These are phyloP conservation scores for Cucurbita pepo DNA, from an alignment of 306 rosid genomes.

Conservation along the genomic window DNA sequence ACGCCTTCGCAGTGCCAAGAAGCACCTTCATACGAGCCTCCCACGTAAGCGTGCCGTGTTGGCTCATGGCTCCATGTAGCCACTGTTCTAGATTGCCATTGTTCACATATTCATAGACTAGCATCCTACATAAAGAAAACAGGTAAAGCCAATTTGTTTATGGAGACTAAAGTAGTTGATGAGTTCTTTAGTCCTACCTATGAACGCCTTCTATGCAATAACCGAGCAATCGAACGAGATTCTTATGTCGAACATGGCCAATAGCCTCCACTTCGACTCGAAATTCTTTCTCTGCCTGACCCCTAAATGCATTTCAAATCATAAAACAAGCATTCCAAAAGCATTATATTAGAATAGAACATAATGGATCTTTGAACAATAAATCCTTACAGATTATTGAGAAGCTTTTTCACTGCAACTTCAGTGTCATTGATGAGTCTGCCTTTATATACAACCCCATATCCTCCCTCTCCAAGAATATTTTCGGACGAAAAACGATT, in stretches of 20 bases:
- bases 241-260: constrained; percentile 92
- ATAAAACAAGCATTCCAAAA: not conserved
- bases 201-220: constrained; percentile 87
- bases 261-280: constrained; percentile 97
- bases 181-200: constrained; percentile 29
- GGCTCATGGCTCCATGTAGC: constrained; percentile 74
- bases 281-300: constrained; percentile 97
- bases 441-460: constrained; percentile 87
- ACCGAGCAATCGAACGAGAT: constrained; percentile 84
- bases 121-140: constrained; percentile 41
- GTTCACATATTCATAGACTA: constrained; percentile 88
- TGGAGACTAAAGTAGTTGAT: not conserved
- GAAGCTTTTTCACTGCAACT: constrained; percentile 91
- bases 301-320: constrained; percentile 27
- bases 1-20: constrained; percentile 93
- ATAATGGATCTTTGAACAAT: constrained; percentile 4
- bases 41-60: constrained; percentile 75
- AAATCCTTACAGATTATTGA: constrained; percentile 73
- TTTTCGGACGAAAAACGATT: constrained; percentile 47
- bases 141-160: not conserved
- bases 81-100: constrained; percentile 92
- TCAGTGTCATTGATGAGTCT: constrained; percentile 70
- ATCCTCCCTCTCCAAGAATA: constrained; percentile 90
- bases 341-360: not conserved
- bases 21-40: constrained; percentile 76